These are phyloP conservation scores for Phoma sp. DNA, from an alignment of 2,329 filamentous ascomycete genomes.

Conservation along the genomic window DNA sequence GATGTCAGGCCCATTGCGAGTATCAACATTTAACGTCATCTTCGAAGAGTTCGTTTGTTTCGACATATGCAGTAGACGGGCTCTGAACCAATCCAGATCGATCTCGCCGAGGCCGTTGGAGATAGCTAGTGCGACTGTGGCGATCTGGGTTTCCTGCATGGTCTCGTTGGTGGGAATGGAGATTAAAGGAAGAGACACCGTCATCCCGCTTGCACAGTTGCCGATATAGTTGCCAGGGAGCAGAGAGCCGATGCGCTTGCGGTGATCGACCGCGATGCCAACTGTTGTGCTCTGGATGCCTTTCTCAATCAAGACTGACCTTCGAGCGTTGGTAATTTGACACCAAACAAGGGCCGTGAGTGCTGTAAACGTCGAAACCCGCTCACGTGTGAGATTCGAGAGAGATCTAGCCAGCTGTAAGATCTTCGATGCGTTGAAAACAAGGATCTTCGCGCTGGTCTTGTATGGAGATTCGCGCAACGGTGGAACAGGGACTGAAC, in stretches of 20 bases:
- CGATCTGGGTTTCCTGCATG: neutral
- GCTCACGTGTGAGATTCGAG: neutral
- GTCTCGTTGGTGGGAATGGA: neutral
- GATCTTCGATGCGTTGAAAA: neutral
- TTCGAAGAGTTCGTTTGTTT: constrained; percentile 7
- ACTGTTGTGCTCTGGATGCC: constrained; percentile 16
- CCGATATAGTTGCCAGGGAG: constrained; percentile 12
- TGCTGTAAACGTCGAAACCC: constrained; percentile 23
- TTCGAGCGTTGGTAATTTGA: constrained; percentile 27
- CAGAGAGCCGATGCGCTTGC: constrained; percentile 2
- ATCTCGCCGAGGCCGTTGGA: neutral
- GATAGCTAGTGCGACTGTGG: neutral
- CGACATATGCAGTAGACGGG: constrained; percentile 15
- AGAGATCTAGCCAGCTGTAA: neutral
- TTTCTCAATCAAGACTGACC: neutral
- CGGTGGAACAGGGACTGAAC: neutral
- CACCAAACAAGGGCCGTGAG: constrained; percentile 27
- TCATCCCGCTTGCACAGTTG: constrained; percentile 16
- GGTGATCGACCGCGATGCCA: constrained; percentile 18
- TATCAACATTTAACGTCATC: constrained; percentile 10
- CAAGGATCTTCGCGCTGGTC: constrained; percentile 1
- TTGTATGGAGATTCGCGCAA: constrained; percentile 1
- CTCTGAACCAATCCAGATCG: constrained; percentile 16
- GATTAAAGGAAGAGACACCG: neutral
- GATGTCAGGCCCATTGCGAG: constrained; percentile 30